Percentiles rank a stretch among this genome's conserved stretches.
These are phyloP conservation scores for Tolypocladium cylindrosporum DNA, from an alignment of 2,329 filamentous ascomycete genomes.

Conservation along the genomic window DNA sequence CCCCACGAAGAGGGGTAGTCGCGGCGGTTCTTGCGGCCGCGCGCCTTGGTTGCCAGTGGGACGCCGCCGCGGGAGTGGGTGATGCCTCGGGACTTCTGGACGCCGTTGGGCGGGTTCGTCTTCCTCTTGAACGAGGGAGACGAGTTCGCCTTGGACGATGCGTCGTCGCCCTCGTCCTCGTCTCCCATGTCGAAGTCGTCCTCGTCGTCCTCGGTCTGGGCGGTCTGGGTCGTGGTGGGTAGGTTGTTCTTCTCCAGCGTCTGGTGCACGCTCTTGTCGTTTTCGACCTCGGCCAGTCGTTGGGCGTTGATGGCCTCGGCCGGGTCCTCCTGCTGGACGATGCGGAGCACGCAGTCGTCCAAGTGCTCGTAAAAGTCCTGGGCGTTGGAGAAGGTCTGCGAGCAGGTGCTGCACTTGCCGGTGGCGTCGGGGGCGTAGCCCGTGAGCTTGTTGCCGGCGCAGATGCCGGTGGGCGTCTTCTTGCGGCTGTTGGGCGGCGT, in stretches of 20 bases:
- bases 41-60: constrained; percentile 42
- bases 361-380: constrained; percentile 99
- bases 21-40: constrained; percentile 80
- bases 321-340: constrained; percentile 62
- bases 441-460: constrained; percentile 53
- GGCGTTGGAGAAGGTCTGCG: constrained; percentile 78
- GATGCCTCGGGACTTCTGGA: constrained; percentile 60
- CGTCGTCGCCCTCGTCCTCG: constrained; percentile 37
- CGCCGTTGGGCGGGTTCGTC: constrained; percentile 44
- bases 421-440: constrained; percentile 69
- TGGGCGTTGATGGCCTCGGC: constrained; percentile 59
- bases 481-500: constrained; percentile 85
- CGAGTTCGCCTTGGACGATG: constrained; percentile 32
- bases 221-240: constrained; percentile 31
- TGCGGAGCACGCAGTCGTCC: constrained; percentile 63
- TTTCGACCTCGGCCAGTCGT: constrained; percentile 54
- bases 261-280: constrained; percentile 51
- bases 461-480: constrained; percentile 37
- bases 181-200: constrained; percentile 40
- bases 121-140: constrained; percentile 41
- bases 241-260: constrained; percentile 56
- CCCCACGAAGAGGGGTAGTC: constrained; percentile 94
- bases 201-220: constrained; percentile 40
- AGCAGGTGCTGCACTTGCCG: constrained; percentile 93
- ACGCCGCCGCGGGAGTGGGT: constrained; percentile 71